Percentiles rank a stretch among this genome's conserved stretches.
Conservation (phyloP, 495 filamentous ascomycete species). For the Hypoxylon crocopeplum region DNA sequence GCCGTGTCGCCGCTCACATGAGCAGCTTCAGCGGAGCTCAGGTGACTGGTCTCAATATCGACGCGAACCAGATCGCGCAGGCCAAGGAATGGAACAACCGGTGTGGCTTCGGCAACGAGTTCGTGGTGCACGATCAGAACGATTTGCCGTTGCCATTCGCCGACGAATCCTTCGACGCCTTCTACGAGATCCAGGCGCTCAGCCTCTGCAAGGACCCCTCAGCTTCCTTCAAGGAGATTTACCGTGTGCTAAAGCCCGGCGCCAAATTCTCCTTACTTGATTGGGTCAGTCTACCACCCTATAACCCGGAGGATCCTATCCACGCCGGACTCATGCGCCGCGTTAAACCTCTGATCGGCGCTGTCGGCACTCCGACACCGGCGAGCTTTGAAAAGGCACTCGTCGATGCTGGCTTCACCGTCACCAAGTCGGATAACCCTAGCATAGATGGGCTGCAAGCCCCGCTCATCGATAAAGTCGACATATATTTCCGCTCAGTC, state of each 20-base stretch:
- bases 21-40: slow-evolving; percentile 59
- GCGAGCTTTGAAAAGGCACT: slow-evolving; percentile 59
- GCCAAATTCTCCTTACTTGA: slow-evolving; percentile 63
- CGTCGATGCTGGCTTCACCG: slow-evolving; percentile 59
- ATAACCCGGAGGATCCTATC: slow-evolving; percentile 59
- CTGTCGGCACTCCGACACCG: slow-evolving; percentile 67
- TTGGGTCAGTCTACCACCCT: slow-evolving; percentile 65
- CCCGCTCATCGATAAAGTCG: slow-evolving; percentile 66
- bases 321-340: slow-evolving; percentile 65
- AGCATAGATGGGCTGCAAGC: slow-evolving; percentile 64
- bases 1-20: slow-evolving; percentile 69
- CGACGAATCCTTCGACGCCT: slow-evolving; percentile 63
- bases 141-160: slow-evolving; percentile 63
- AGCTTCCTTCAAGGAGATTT: slow-evolving; percentile 60
- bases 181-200: slow-evolving; percentile 71
- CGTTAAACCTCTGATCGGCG: slow-evolving; percentile 68
- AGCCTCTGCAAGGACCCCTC: slow-evolving; percentile 64
- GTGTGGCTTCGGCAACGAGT: slow-evolving; percentile 58
- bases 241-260: slow-evolving; percentile 64
- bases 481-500: slow-evolving; percentile 65
- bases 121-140: slow-evolving; percentile 66
- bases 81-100: slow-evolving; percentile 59
- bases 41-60: slow-evolving; percentile 68
- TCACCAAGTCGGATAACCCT: slow-evolving; percentile 62
- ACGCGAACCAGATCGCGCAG: slow-evolving; percentile 66